Base-by-base conservation (phyloP, 331 rosid genomes). In the Rosa hybrid region DNA sequence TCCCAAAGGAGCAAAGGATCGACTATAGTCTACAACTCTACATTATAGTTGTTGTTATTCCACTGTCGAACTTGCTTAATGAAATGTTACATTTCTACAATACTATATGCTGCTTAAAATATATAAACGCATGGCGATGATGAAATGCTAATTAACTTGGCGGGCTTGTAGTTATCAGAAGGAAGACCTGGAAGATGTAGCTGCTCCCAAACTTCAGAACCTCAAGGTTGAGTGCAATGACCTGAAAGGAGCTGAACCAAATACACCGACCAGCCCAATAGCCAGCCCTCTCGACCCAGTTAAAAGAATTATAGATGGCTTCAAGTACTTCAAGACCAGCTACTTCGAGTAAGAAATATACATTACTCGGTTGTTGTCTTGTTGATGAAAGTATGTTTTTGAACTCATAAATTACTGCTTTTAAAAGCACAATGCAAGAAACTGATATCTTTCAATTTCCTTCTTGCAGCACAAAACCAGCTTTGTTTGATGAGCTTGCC, bases 281-380 rank as follows among this genome's bases (percentile, higher is more conserved):
- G 17, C 3, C 20, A 5, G 12, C 39, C 18, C 20, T 50, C 30
- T 50, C 34, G 23, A 72, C 77, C 77, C 77, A 18, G 77, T 53
- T 34, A 14, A 51, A 20, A 74, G 77, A 16, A 53, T 74, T 17
- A n/a, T 51, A 4, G 65, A 53, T 17, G 77, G 65, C 12, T 74
- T 74, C 50, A 51, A 6, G 10, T 4, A 74, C 49, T 74, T 74
- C 77, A 74, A 38, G 77, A 34, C 14, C 65, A 53, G 34, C 77
- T 17, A 74, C n/a, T 74, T 74, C 77, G 77, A 74, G 77, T 73
- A 73, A 51, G 16, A 6, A 20, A 18, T 56, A 5, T 51, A 51
- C 57, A 12, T 48, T 12, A 48, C 53, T 48, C 2, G 0, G 53
- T 12, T 48, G 16, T 48, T 48, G 39, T 34, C 39, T 34, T 34